Evolutionary conservation across 1,284 basidiomycete species (phyloP).

Genomic region (Irpex rosettiformis): DNA sequence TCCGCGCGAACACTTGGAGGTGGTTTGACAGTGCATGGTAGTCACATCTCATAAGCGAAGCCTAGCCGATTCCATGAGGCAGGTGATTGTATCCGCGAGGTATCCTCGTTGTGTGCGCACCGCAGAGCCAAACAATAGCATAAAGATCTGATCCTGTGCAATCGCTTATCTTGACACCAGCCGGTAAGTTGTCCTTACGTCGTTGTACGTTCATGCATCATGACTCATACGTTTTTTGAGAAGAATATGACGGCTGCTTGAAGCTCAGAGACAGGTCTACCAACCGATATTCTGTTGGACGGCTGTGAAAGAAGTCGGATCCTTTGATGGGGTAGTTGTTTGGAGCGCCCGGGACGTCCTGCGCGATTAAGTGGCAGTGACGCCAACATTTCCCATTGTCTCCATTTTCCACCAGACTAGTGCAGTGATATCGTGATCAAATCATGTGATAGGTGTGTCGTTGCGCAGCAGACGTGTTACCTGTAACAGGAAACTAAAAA

Average conservation of each 20-base stretch:
- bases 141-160: neutral
- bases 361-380: neutral
- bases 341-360: neutral
- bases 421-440: neutral
- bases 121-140: neutral
- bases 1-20: neutral
- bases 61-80: neutral
- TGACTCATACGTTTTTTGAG: neutral
- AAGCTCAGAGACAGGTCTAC: neutral
- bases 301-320: too few species aligned
- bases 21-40: too few species aligned
- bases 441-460: neutral
- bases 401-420: neutral
- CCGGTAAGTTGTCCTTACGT: neutral
- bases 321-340: too few species aligned
- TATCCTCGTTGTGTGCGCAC: constrained; percentile 1
- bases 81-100: neutral
- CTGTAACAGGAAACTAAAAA: too few species aligned
- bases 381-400: neutral
- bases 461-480: neutral
- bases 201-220: neutral
- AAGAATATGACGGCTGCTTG: neutral
- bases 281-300: too few species aligned
- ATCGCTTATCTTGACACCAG: neutral
- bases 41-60: neutral